phyloP scores from a whole-genome alignment of 139 green algal species.

The Chlorella vulgaris region DNA sequence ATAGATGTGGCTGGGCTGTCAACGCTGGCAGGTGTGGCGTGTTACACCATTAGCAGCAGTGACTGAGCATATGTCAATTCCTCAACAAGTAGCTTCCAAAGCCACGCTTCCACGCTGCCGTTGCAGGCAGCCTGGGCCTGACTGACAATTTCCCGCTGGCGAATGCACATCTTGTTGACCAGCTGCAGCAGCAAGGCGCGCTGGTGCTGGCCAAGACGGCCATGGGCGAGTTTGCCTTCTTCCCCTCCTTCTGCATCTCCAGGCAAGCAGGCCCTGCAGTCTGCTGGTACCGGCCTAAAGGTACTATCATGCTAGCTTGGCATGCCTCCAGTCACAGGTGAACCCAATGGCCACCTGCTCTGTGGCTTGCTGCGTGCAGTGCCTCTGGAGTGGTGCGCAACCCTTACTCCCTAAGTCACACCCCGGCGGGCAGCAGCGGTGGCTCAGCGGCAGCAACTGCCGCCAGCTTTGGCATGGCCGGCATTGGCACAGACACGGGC shows the following conservation, averaged over 20 bases:
- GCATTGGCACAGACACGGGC: constrained; percentile 69
- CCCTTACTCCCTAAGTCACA: constrained; percentile 27
- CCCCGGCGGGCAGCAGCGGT: constrained; percentile 44
- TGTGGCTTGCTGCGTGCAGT: constrained; percentile 15
- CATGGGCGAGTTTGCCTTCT: constrained; percentile 75
- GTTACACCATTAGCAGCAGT: too few species aligned
- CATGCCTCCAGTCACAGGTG: too few species aligned
- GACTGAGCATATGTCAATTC: too few species aligned
- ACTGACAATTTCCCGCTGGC: background rate
- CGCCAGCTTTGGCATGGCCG: constrained; percentile 39
- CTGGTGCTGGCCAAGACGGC: constrained; percentile 72
- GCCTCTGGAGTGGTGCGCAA: constrained; percentile 31
- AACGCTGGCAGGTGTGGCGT: constrained; percentile 34
- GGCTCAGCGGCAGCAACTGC: constrained; percentile 61
- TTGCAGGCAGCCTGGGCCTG: constrained; percentile 10
- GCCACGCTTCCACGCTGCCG: background rate
- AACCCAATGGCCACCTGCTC: background rate
- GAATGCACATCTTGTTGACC: constrained; percentile 12
- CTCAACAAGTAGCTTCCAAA: too few species aligned
- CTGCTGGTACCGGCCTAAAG: too few species aligned
- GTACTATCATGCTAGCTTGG: too few species aligned
- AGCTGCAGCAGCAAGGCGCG: constrained; percentile 48
- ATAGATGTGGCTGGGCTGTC: constrained; percentile 27
- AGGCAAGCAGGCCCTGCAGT: background rate
- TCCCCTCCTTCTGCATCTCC: constrained; percentile 55